Evolutionary conservation across 129 eudicot species (phyloP), one percentile per base, ranked within the genome.

Genomic region (Centrapalus pauciflorus): DNA sequence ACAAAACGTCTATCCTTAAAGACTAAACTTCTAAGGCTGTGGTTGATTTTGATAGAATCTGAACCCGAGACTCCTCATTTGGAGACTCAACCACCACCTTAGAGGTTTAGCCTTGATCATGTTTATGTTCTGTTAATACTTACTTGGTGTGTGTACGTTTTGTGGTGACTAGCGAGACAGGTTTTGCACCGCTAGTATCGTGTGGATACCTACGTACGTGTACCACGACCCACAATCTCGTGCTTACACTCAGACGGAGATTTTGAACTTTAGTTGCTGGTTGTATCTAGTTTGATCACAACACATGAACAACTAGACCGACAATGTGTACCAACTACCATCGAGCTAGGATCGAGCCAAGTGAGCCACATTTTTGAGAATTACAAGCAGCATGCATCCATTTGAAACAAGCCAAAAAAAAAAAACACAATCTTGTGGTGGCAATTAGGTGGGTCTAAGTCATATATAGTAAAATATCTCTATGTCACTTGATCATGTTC

Each of bases 301-400:
- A 54, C 12, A 24, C 7, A 24, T 38, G 8, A 25, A 67, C 62
- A 67, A 35, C 35, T 52, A 55, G 29, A 37, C 66, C 66, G 74
- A 30, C 74, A 69, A 55, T 40, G 65, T 12, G 17, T 16, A 69
- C 74, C 74, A 55, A 55, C 65, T 55, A 16, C 74, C 28, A 38
- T 55, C 17, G 1, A 23, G n/a, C n/a, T n/a, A 19, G 52, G 21
- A 9, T 45, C 50, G 14, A 41, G 52, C 52, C 23, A 14, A 23
- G 52, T 14, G 52, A 45, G 52, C 52, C 55, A 40, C 35, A 26
- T 55, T 28, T 56, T 68, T 26, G 16, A 33, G 21, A 16, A 23
- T 25, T 35, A 25, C 52, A 54, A 67, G 7, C 54, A 34, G 11
- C 55, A 38, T 60, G 11, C 55, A 38, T 60, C 74, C 74, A 69